Evolutionary conservation across 1,139 yeast genomes (phyloP).

Genomic region (Maudiozyma humilis): DNA sequence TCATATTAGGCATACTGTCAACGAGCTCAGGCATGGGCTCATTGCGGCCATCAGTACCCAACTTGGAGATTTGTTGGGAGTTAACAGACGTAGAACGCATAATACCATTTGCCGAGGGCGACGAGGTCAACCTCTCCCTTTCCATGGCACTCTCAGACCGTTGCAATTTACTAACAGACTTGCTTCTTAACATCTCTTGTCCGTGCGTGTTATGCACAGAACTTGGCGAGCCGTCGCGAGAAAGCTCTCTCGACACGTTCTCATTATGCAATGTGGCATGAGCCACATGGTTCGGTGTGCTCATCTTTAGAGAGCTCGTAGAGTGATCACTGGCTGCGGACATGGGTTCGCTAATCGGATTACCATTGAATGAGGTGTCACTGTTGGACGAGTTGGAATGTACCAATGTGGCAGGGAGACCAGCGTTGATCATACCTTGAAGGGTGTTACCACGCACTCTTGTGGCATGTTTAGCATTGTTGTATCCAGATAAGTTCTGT

Average conservation of each 20-base stretch:
- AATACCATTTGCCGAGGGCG: conserved; percentile 1
- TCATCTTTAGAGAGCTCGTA: background rate
- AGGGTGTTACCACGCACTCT: conserved; percentile 23
- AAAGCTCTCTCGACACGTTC: background rate
- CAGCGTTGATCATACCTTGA: conserved; percentile 12
- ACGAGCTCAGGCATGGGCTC: background rate
- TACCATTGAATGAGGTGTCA: background rate
- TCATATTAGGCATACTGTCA: background rate
- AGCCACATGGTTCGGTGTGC: background rate
- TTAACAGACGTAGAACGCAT: conserved; percentile 2
- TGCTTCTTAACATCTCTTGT: conserved; percentile 1
- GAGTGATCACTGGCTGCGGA: background rate
- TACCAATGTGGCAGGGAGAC: background rate
- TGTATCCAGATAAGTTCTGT: conserved; percentile 5
- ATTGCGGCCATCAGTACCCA: too few species aligned
- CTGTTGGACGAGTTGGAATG: conserved; percentile 3
- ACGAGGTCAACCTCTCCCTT: background rate
- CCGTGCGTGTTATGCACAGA: conserved; percentile 1
- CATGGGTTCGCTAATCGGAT: background rate
- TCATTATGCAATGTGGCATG: background rate
- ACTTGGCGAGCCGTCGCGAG: background rate
- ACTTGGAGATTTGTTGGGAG: too few species aligned
- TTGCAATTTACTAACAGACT: conserved; percentile 1
- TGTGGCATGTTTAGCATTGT: conserved; percentile 11
- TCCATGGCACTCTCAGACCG: conserved; percentile 4